Conservation (phyloP, 192 early-diverging fungal genomes). For the Coemansia sp. region DNA sequence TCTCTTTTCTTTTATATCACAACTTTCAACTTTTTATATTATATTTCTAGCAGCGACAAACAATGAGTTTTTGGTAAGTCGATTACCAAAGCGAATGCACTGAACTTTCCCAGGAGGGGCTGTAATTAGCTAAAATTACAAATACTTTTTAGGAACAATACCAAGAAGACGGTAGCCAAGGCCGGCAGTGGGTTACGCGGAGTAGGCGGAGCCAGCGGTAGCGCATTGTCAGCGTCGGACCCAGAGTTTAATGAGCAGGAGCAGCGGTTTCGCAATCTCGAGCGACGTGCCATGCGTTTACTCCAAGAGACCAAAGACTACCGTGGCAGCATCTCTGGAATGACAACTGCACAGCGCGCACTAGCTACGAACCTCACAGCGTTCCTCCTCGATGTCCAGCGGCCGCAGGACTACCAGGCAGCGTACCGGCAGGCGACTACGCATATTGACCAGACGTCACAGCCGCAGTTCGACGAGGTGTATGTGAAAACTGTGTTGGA, state of each 20-base stretch:
- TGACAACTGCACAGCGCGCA: slow-evolving; percentile 81
- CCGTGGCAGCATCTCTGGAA: slow-evolving; percentile 79
- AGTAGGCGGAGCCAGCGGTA: slow-evolving; percentile 6
- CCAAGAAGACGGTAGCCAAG: slow-evolving; percentile 40
- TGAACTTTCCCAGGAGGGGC: not conserved
- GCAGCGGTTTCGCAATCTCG: slow-evolving; percentile 75
- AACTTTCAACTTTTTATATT: not conserved
- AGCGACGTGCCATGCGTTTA: slow-evolving; percentile 79
- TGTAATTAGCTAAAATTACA: not conserved
- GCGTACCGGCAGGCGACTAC: slow-evolving; percentile 86
- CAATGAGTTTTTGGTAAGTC: slow-evolving; percentile 23
- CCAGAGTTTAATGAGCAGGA: slow-evolving; percentile 85
- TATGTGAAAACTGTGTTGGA: slow-evolving; percentile 88
- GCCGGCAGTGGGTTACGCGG: slow-evolving; percentile 37
- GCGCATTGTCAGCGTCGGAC: slow-evolving; percentile 48
- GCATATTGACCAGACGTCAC: slow-evolving; percentile 77
- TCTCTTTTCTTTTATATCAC: too few species aligned
- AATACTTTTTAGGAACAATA: slow-evolving; percentile 41
- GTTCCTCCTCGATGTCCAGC: slow-evolving; percentile 82
- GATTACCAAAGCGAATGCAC: not conserved
- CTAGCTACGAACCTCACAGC: slow-evolving; percentile 87
- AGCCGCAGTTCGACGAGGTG: slow-evolving; percentile 81
- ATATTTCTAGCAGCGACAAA: too few species aligned
- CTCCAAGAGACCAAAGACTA: slow-evolving; percentile 94
- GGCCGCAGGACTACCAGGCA: slow-evolving; percentile 70